Percentiles rank a stretch among this genome's conserved stretches.
phyloP scores from a whole-genome alignment of 176 grass and related monocot genomes.

The Aegilops bicornis region DNA sequence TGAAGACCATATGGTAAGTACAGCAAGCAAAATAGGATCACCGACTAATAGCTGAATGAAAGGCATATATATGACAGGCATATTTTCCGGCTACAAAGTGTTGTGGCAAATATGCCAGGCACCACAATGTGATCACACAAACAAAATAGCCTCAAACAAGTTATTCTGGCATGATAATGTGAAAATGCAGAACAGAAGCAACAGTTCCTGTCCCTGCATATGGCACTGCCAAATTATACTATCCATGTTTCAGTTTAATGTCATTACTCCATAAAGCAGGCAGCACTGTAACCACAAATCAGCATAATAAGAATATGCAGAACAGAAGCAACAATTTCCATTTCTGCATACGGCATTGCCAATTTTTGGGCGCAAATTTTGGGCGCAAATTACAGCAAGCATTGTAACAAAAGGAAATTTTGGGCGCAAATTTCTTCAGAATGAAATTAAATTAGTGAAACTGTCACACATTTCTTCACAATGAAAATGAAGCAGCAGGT shows the following conservation, averaged over 20 bases:
- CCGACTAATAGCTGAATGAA: background rate
- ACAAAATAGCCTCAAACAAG: background rate
- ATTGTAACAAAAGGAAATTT: background rate
- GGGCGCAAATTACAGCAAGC: background rate
- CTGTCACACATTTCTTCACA: no score
- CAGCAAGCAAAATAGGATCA: background rate
- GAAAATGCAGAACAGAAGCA: conserved; percentile 5
- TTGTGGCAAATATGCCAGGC: background rate
- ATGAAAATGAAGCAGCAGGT: no score
- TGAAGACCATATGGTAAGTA: background rate
- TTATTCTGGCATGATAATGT: background rate
- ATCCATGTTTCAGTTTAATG: background rate
- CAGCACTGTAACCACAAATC: background rate
- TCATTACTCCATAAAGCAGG: background rate
- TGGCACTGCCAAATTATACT: background rate
- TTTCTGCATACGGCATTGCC: background rate
- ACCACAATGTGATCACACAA: background rate
- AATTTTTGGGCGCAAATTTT: background rate
- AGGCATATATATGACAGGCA: background rate
- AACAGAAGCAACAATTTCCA: background rate
- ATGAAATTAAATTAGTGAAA: no score
- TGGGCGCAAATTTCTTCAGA: background rate
- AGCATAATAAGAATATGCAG: background rate
- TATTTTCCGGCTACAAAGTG: background rate
- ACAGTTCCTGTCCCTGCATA: background rate